Evolutionary conservation across 768 basidiomycete species (phyloP).

Genomic region (Dacryopinax primogenitus): DNA sequence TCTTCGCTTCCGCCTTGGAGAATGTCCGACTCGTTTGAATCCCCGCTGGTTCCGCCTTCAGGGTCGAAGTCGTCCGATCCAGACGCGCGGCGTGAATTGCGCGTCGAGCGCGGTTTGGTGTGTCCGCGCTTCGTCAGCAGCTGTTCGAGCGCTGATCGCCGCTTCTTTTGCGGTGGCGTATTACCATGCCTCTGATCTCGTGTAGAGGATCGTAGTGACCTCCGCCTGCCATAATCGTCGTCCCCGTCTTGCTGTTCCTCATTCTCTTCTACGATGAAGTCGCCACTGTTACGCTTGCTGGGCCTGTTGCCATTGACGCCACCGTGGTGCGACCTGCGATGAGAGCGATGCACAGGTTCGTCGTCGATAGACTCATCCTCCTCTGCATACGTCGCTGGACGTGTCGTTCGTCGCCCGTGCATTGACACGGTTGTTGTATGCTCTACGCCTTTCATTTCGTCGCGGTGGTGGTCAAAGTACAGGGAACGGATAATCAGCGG

Average conservation of each 20-base stretch:
- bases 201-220: not conserved
- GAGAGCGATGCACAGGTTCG: not conserved
- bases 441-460: not conserved
- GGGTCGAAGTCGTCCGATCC: slow-evolving; percentile 2
- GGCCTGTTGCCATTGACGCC: too few species aligned
- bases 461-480: too few species aligned
- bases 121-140: not conserved
- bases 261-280: not conserved
- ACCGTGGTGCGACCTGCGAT: not conserved
- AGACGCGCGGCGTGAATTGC: not conserved
- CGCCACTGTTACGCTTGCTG: not conserved
- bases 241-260: not conserved
- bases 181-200: not conserved
- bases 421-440: not conserved
- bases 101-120: not conserved
- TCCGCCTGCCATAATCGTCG: not conserved
- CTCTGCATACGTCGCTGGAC: not conserved
- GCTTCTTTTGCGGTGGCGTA: not conserved
- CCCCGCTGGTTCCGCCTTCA: not conserved
- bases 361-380: not conserved
- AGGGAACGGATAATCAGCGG: too few species aligned
- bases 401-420: not conserved
- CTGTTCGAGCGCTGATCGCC: not conserved
- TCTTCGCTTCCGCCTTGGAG: not conserved
- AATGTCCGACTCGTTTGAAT: not conserved